phyloP scores from a whole-genome alignment of 495 filamentous ascomycete species.

The Penicillium atrosanguineum region DNA sequence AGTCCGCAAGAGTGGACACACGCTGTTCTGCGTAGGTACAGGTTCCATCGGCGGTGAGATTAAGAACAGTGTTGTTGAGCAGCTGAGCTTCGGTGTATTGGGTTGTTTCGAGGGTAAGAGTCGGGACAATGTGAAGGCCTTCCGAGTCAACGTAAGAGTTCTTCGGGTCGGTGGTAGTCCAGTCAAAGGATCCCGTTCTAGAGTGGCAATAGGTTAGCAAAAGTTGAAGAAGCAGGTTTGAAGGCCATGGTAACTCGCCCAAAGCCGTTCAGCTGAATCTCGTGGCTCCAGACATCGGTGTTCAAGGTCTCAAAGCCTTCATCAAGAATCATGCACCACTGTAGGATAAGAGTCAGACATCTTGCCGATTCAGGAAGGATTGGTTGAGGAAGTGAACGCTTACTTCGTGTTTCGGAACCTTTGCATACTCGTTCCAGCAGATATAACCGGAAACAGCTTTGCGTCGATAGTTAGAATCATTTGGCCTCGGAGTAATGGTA shows the following conservation, averaged over 20 bases:
- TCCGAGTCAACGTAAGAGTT: slow-evolving; percentile 72
- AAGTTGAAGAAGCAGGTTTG: background rate
- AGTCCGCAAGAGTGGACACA: background rate
- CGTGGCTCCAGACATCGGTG: slow-evolving; percentile 66
- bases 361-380: background rate
- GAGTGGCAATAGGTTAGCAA: slow-evolving; percentile 30
- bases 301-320: slow-evolving; percentile 66
- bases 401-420: slow-evolving; percentile 18
- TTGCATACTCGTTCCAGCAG: slow-evolving; percentile 16
- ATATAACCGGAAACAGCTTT: slow-evolving; percentile 24
- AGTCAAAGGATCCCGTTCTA: slow-evolving; percentile 80
- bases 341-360: background rate
- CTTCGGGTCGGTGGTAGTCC: slow-evolving; percentile 65
- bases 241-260: slow-evolving; percentile 67
- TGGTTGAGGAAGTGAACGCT: background rate
- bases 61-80: slow-evolving; percentile 17
- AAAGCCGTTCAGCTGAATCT: slow-evolving; percentile 47
- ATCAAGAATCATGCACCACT: slow-evolving; percentile 68
- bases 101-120: slow-evolving; percentile 66
- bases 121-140: slow-evolving; percentile 71
- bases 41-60: slow-evolving; percentile 59
- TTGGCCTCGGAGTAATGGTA: too few species aligned
- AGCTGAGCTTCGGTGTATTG: slow-evolving; percentile 39
- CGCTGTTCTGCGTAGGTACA: slow-evolving; percentile 57
- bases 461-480: background rate